Conservation (phyloP, 495 filamentous ascomycete genomes). For the Podospora pseudocomata region DNA sequence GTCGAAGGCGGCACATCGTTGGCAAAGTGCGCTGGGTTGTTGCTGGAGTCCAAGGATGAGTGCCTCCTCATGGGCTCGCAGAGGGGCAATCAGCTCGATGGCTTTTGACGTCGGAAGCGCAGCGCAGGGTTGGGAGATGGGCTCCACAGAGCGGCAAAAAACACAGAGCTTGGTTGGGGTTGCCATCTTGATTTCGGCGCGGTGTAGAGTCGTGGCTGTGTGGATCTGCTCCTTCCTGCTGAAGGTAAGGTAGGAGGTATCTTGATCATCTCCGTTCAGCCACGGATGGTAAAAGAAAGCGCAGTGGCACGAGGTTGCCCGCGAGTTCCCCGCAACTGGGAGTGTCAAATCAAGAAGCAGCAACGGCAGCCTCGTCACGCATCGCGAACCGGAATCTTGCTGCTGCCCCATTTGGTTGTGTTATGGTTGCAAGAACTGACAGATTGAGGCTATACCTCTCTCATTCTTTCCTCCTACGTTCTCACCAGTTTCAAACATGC, state of each 20-base stretch:
- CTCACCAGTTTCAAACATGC: too few relatives aligned
- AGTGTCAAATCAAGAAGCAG: not conserved
- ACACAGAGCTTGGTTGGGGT: slow-evolving; percentile 1
- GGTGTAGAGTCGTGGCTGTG: too few relatives aligned
- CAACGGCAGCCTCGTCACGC: too few relatives aligned
- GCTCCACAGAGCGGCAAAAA: not conserved
- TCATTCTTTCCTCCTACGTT: too few relatives aligned
- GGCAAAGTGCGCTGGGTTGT: slow-evolving; percentile 14
- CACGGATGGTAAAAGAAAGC: too few relatives aligned
- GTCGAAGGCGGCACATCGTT: slow-evolving; percentile 15
- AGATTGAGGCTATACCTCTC: too few relatives aligned
- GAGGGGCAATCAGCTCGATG: slow-evolving; percentile 3
- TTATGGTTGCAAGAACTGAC: too few relatives aligned
- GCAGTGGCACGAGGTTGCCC: too few relatives aligned
- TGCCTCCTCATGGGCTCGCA: not conserved
- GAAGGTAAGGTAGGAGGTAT: not conserved
- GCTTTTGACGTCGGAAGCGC: not conserved
- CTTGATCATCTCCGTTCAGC: too few relatives aligned
- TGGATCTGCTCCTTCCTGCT: too few relatives aligned
- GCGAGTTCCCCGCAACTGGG: not conserved
- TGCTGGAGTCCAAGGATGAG: slow-evolving; percentile 6
- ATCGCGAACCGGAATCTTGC: too few relatives aligned
- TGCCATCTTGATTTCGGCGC: not conserved
- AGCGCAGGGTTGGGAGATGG: not conserved
- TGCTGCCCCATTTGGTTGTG: too few relatives aligned